phyloP scores from a whole-genome alignment of 2,329 filamentous ascomycete species.

The Penicillium sp. region DNA sequence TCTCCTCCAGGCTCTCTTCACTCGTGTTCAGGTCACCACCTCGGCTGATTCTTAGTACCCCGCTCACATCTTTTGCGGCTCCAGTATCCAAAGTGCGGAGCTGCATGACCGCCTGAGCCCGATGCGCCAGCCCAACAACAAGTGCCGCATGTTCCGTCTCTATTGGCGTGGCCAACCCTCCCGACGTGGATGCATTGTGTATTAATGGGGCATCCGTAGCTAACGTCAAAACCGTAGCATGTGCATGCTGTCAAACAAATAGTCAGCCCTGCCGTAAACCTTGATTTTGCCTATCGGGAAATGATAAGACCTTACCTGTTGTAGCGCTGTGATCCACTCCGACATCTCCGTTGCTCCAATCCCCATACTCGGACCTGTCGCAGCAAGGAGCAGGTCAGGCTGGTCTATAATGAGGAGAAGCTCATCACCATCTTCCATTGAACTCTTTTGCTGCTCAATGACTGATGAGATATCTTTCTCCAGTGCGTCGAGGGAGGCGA shows the following conservation, averaged over 20 bases:
- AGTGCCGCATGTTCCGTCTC: conserved; percentile 72
- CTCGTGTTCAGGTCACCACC: conserved; percentile 46
- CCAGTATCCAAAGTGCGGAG: conserved; percentile 79
- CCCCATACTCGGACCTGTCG: conserved; percentile 49
- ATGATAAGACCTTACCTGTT: conserved; percentile 55
- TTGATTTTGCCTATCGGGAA: neutral
- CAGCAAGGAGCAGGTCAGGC: conserved; percentile 62
- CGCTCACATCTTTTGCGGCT: conserved; percentile 85
- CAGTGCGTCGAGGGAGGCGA: conserved; percentile 31
- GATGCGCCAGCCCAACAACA: conserved; percentile 68
- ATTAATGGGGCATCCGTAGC: conserved; percentile 73
- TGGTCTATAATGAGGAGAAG: conserved; percentile 65
- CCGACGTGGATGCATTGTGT: conserved; percentile 39
- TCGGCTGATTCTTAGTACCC: conserved; percentile 72
- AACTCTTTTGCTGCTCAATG: conserved; percentile 29
- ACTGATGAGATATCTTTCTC: conserved; percentile 36
- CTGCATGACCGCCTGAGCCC: conserved; percentile 67
- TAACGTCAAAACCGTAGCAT: conserved; percentile 65
- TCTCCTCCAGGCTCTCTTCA: conserved; percentile 47
- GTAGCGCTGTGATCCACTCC: conserved; percentile 57
- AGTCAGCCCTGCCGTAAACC: conserved; percentile 5
- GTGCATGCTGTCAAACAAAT: conserved; percentile 49
- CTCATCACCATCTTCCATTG: conserved; percentile 26
- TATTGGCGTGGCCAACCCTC: conserved; percentile 58
- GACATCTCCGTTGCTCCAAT: conserved; percentile 47